A percentile compares a stretch with the other conserved stretches of the same genome.
phyloP scores from a whole-genome alignment of 2,329 filamentous ascomycete species.

The Pyricularia pennisetigena region DNA sequence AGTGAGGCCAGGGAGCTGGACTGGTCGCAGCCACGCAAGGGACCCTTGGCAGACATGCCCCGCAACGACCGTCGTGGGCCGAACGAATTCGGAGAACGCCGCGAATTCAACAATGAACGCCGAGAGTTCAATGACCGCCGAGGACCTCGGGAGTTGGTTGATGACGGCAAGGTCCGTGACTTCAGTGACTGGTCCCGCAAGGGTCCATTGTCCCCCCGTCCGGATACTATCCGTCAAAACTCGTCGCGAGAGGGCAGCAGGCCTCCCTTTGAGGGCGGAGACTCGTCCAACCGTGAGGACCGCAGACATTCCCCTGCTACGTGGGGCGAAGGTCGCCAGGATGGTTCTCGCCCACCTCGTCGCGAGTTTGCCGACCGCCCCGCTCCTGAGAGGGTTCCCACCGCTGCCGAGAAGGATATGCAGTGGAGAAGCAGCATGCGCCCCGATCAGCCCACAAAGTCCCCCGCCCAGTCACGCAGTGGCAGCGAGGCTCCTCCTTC shows the following conservation, averaged over 20 bases:
- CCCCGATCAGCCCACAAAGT: constrained; percentile 58
- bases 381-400: constrained; percentile 59
- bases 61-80: constrained; percentile 35
- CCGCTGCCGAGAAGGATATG: constrained; percentile 84
- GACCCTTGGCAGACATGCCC: constrained; percentile 44
- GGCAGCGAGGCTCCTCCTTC: constrained; percentile 69
- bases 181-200: constrained; percentile 91
- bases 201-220: constrained; percentile 72
- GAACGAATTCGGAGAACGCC: constrained; percentile 50
- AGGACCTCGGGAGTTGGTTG: constrained; percentile 56
- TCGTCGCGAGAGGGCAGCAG: constrained; percentile 46
- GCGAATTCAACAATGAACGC: constrained; percentile 49
- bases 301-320: constrained; percentile 61
- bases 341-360: constrained; percentile 70
- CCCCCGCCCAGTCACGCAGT: constrained; percentile 59
- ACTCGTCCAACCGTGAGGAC: constrained; percentile 48
- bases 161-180: constrained; percentile 68
- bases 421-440: constrained; percentile 90
- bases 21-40: constrained; percentile 81
- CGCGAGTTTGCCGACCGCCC: constrained; percentile 61
- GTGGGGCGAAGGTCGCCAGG: constrained; percentile 64
- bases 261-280: constrained; percentile 45
- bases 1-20: constrained; percentile 70
- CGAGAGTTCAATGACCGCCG: constrained; percentile 58
- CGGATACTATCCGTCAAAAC: constrained; percentile 37